Conservation (phyloP, 805 yeast genomes). For the Pichia insulana region DNA sequence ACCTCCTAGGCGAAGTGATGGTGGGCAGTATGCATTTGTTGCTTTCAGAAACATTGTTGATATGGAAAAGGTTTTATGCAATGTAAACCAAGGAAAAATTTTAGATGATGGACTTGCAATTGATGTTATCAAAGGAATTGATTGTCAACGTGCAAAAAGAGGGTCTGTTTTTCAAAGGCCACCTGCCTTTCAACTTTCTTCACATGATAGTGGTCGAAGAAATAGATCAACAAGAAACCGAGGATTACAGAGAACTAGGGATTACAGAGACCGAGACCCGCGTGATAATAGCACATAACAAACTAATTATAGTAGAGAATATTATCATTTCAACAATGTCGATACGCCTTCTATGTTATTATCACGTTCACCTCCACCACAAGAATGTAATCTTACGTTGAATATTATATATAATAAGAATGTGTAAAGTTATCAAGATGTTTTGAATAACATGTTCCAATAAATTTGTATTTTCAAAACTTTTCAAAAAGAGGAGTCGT, state of each 20-base stretch:
- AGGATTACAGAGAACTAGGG: neutral
- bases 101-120: slow-evolving; percentile 29
- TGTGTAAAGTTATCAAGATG: no score
- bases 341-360: no score
- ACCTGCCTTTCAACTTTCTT: neutral
- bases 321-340: no score
- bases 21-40: slow-evolving; percentile 56
- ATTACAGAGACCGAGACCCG: neutral
- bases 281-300: no score
- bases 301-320: no score
- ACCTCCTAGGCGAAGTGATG: slow-evolving; percentile 52
- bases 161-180: slow-evolving; percentile 32
- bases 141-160: slow-evolving; percentile 48
- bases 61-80: slow-evolving; percentile 45
- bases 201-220: slow-evolving; percentile 1
- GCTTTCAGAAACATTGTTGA: slow-evolving; percentile 45
- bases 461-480: no score
- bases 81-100: slow-evolving; percentile 29
- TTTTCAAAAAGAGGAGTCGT: no score
- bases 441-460: no score
- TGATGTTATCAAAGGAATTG: slow-evolving; percentile 33
- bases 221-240: slow-evolving; percentile 6
- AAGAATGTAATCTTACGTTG: no score
- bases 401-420: no score
- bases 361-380: no score